A percentile compares a stretch with the other conserved stretches of the same genome.
Conservation (phyloP, 2,329 filamentous ascomycete genomes). For the Proliferodiscus dingleyae region DNA sequence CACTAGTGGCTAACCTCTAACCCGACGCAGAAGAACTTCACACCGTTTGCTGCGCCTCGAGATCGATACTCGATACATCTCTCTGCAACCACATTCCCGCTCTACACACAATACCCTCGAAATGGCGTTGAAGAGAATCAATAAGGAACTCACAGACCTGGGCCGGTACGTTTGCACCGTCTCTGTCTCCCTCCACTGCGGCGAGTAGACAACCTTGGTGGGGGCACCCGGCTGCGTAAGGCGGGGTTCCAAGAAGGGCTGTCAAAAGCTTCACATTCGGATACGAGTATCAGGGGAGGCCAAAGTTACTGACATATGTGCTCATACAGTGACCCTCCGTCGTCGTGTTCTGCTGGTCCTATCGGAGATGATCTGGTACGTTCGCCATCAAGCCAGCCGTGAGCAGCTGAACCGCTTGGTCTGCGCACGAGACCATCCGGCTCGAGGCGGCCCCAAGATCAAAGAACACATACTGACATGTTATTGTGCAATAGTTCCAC, state of each 20-base stretch:
- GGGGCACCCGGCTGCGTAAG: too few species aligned
- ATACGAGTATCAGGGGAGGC: conserved; percentile 3
- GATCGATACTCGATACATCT: conserved; percentile 18
- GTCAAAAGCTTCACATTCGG: conserved; percentile 30
- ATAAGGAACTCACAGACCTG: conserved; percentile 88
- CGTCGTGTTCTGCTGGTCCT: conserved; percentile 95
- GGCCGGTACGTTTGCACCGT: conserved; percentile 62
- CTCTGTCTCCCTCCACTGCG: conserved; percentile 18
- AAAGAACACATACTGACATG: conserved; percentile 30
- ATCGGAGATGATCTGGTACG: conserved; percentile 97
- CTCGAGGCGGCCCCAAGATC: conserved; percentile 3
- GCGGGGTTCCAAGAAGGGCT: conserved; percentile 30
- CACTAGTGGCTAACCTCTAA: conserved; percentile 25
- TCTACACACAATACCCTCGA: conserved; percentile 23
- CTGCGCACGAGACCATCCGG: conserved; percentile 22
- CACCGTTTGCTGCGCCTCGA: conserved; percentile 24
- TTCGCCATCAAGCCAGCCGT: conserved; percentile 24
- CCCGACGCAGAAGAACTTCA: conserved; percentile 18
- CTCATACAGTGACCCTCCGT: conserved; percentile 79
- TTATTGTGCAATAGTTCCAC: conserved; percentile 67
- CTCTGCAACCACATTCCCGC: conserved; percentile 20
- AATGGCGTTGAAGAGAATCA: conserved; percentile 91
- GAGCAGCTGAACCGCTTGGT: conserved; percentile 16
- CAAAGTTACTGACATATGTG: conserved; percentile 21
- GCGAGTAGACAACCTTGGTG: conserved; percentile 17